Evolutionary conservation across 2,329 filamentous ascomycete genomes (phyloP), one percentile per base, ranked within the genome.

Genomic region (Fusarium setosum): DNA sequence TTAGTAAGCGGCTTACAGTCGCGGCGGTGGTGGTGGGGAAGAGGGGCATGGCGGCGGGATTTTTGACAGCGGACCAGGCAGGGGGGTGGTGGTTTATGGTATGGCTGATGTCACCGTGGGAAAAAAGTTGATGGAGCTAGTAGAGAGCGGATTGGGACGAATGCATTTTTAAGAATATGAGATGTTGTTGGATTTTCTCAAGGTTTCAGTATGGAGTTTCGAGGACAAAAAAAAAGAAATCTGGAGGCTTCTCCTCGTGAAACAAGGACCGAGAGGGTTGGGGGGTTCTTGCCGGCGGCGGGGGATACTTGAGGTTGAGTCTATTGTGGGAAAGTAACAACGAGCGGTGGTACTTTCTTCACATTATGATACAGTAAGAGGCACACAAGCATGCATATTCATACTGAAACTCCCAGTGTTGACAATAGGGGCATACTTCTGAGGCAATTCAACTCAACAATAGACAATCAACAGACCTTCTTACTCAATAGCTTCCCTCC

Each of bases 1-100:
- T 69, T 67, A 69, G 60, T 69, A 69, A 69, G 63, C 63, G 44
- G 12, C 20, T 6, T 34, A 52, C 54, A 69, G 56, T 31, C 40
- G 32, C 44, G 18, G 18, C 20, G 15, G 38, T 20, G 26, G 38
- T 20, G 26, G 60, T 67, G 61, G 55, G 47, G 53, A 62, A 20
- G 59, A 67, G 59, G 63, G 66, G 59, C 63, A 64, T 67, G 10
- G 31, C 50, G 58, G 49, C 32, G 29, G 29, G 35, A 21, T 45
- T 38, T 13, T 35, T 13, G 9, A 38, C 31, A 65, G 56, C 63
- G 63, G 63, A 59, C 58, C 66, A 42, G 5, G 26, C 31, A 8
- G 21, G n/a, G 37, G 20, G 26, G 21, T 41, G 32, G 24, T 7
- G 15, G 42, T 52, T 17, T 23, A 53, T 24, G 49, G 26, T 31